Conservation (phyloP, 2,329 filamentous ascomycete species). For the Lithohypha guttulata region DNA sequence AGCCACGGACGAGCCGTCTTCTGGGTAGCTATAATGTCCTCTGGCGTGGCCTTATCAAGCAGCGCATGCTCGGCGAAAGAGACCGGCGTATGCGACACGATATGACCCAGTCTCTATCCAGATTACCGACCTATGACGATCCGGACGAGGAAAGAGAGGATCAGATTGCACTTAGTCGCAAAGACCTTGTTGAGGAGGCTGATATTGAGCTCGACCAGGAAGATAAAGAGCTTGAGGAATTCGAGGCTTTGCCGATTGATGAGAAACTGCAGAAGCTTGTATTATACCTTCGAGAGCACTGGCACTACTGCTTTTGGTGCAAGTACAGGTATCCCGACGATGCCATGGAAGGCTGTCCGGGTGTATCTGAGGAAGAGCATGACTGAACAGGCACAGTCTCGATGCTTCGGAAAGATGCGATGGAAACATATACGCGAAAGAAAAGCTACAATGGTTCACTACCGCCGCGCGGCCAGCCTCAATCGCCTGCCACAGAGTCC, state of each 20-base stretch:
- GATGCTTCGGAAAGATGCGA: no score
- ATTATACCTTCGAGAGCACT: slow-evolving; percentile 55
- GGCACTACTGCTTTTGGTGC: slow-evolving; percentile 93
- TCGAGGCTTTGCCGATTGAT: slow-evolving; percentile 55
- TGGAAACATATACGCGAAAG: no score
- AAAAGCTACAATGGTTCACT: no score
- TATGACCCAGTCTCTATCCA: slow-evolving; percentile 52
- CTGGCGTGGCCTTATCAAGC: slow-evolving; percentile 64
- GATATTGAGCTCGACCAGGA: slow-evolving; percentile 63
- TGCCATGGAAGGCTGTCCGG: slow-evolving; percentile 85
- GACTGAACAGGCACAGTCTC: no score
- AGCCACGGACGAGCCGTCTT: slow-evolving; percentile 34
- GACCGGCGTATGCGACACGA: slow-evolving; percentile 56
- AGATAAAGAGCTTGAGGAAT: slow-evolving; percentile 69
- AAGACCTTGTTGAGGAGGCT: slow-evolving; percentile 36
- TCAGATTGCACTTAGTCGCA: slow-evolving; percentile 48
- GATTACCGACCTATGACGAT: slow-evolving; percentile 57
- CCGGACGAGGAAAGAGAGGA: slow-evolving; percentile 63
- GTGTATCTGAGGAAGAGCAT: slow-evolving; percentile 73
- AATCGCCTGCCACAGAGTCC: no score
- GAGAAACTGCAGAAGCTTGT: slow-evolving; percentile 61
- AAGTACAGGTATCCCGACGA: slow-evolving; percentile 61
- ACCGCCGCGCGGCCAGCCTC: no score
- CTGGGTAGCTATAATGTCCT: slow-evolving; percentile 63
- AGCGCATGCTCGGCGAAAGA: slow-evolving; percentile 58